A percentile compares a stretch with the other conserved stretches of the same genome.
Evolutionary conservation across 139 green algal genomes (phyloP).

Genomic region (Ettlia oleoabundans): DNA sequence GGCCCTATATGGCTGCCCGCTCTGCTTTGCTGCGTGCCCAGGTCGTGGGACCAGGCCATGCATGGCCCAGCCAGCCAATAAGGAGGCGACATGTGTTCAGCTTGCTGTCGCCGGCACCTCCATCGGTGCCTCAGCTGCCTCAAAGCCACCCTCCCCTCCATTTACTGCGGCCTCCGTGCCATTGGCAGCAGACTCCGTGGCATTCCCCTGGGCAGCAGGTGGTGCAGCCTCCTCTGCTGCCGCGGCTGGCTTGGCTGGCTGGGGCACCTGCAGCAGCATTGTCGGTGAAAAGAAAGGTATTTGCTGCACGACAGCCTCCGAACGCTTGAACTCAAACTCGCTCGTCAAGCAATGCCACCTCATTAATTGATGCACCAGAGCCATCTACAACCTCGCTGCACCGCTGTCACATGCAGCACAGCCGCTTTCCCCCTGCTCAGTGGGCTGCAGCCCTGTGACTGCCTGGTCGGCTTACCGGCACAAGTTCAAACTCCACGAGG

Average conservation of each 20-base stretch:
- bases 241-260: background rate
- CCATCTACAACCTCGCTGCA: background rate
- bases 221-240: background rate
- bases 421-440: background rate
- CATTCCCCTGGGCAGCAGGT: background rate
- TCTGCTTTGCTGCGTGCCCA: too few relatives aligned
- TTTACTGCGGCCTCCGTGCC: background rate
- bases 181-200: background rate
- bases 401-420: too few relatives aligned
- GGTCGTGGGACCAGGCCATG: too few relatives aligned
- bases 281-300: too few relatives aligned
- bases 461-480: slow-evolving; percentile 45
- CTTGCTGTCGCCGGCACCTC: background rate
- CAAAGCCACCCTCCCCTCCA: too few relatives aligned
- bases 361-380: too few relatives aligned
- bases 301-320: too few relatives aligned
- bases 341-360: too few relatives aligned
- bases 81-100: background rate
- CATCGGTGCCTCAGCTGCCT: background rate
- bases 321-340: too few relatives aligned
- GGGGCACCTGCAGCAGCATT: too few relatives aligned
- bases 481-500: slow-evolving; percentile 90
- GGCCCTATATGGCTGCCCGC: too few relatives aligned
- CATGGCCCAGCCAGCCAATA: background rate
- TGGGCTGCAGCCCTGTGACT: background rate